Evolutionary conservation across 371 early-diverging fungal genomes (phyloP), one percentile per base, ranked within the genome.

Genomic region (Nematocida minor): DNA sequence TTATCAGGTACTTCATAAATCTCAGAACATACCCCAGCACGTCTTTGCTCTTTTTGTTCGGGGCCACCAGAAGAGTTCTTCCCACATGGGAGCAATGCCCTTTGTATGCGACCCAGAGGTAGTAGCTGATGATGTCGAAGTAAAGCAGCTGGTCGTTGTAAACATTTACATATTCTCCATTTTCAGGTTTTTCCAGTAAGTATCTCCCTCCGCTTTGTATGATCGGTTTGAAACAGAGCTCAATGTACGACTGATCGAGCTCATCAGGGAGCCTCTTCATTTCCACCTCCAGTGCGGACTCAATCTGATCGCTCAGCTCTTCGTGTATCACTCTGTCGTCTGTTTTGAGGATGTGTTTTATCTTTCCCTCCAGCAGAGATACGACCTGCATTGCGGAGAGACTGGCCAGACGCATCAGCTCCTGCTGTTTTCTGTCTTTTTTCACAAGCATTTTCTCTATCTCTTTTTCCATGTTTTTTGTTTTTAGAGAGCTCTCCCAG

Each of bases 201-300:
- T 92, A 97, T 46, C 88, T 86, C 42, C 95, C 95, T 62, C 95
- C 96, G 85, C 92, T 92, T 85, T 95, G 95, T 63, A 97, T 89
- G 77, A 94, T 91, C 14, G 97, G 96, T 4, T 89, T 87, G 69
- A 94, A 93, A 81, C 94, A 91, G 91, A 93, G 92, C 55, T 97
- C 97, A 47, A 69, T 42, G 38, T 80, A 64, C 42, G 69, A 49
- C 57, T 64, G 70, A 46, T 80, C 77, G 83, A 90, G 90, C 79
- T 91, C 91, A 20, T 85, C 83, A 0, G 91, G 91, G 46, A 90
- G 83, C 55, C 88, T 89, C 74, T 89, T 83, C 68, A 89, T 89
- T 44, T 90, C 89, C 69, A 90, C 88, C 44, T 86, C 84, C 41
- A 93, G 82, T 4, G 85, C 87, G 41, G 84, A 87, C 60, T 93